Evolutionary conservation across 495 filamentous ascomycete genomes (phyloP), one percentile per base, ranked within the genome.

Genomic region (Penicillium herquei): DNA sequence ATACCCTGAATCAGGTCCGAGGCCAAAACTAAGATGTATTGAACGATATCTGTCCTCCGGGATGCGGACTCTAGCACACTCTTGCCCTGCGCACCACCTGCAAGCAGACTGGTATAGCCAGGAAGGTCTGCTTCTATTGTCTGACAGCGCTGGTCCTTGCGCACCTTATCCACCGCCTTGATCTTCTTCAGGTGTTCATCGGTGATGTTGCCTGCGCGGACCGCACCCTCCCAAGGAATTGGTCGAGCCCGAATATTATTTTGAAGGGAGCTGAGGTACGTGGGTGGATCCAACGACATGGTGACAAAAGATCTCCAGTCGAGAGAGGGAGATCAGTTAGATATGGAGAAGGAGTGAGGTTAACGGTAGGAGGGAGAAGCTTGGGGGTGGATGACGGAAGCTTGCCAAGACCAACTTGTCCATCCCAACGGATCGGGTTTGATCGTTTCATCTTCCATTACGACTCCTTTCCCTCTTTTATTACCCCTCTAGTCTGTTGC

Each of bases 171-270:
- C 61, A 97, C 90, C 47, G 94, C 90, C 73, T 94, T 92, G 77
- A 99, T 98, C 80, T 90, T 92, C 78, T 88, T 92, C 63, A 97
- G 81, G 68, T 99, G 91, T 51, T 88, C 86, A 59, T 97, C 94
- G 48, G 91, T 96, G 74, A 99, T 90, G 66, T 90, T 93, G 61
- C 90, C 89, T 65, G 90, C 90, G 70, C 94, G 87, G 61, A 95
- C 91, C 63, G 95, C 92, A 57, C 94, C 94, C 70, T 98, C 95
- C 94, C 94, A 99, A 43, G 93, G 91, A 69, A 99, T 96, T 62
- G 92, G 93, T 51, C 94, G 83, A 57, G 86, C 84, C 61, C 95
- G 89, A 67, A 96, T 96, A 76, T 97, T 97, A 77, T 88, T 92
- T 76, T 96, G 93, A 54, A 96, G 80, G 55, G 91, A 92, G 62